Evolutionary conservation across 345 rosid genomes (phyloP), one percentile per base, ranked within the genome.

Genomic region (Arabidopsis suecica): DNA sequence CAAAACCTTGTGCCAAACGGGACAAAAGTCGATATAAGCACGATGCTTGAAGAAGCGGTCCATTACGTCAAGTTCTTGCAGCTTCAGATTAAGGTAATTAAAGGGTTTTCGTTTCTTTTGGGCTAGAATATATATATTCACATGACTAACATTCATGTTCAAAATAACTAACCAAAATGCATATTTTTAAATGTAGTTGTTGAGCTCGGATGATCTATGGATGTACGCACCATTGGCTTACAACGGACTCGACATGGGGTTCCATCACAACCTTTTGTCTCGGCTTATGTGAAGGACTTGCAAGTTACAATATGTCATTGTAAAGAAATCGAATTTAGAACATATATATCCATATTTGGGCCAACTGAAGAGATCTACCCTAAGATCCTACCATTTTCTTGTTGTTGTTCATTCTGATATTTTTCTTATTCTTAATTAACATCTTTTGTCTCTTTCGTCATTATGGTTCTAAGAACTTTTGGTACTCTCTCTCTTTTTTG

Each of bases 201-300:
- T 94, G 69, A 94, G 99, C 88, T 91, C 97, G 9, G 97, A 94
- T 83, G 96, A 94, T 22, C 74, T 91, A 49, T 94, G 99, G 99
- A 94, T 94, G 97, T 90, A 88, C 44, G 97, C 97, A 47, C 99
- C 99, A 32, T 75, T 94, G 16, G 97, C 97, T 78, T 89, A 86
- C 89, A 94, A 90, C 68, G 98, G 96, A 32, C 56, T 89, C 1
- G 98, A 91, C 65, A 79, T 86, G 77, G 94, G 93, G 53, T 88
- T 91, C 73, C 81, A 89, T 84, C 83, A 78, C 75, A 89, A 86
- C 79, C 73, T 89, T 71, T 83, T 88, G 78, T 51, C 79, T 47
- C 78, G 83, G 58, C 75, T 76, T 3, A 76, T 76, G 80, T 76
- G 75, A 76, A 69, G 45, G 12, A 69, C 6, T 76, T 30, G 0